Conservation (phyloP, 164 flowering plant genomes). For the Protea cynaroides region DNA sequence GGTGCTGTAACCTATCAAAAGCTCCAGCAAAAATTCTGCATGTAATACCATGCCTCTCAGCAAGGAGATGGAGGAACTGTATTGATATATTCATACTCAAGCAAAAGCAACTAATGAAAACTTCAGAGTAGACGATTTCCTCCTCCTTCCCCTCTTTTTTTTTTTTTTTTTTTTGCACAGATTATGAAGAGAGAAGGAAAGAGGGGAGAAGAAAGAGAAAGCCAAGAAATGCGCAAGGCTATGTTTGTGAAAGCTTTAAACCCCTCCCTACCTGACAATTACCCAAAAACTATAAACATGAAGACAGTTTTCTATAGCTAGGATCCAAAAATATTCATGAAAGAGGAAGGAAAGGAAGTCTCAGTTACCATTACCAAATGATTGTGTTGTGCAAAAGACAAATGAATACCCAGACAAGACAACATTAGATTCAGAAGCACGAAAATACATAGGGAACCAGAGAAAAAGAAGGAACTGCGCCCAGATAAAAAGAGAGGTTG, state of each 20-base stretch:
- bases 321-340: background rate
- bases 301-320: background rate
- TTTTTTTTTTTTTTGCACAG: no score
- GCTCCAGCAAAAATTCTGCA: background rate
- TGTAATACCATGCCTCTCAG: no score
- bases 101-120: no score
- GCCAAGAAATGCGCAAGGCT: no score
- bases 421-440: background rate
- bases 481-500: background rate
- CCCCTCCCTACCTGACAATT: no score
- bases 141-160: background rate
- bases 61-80: no score
- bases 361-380: background rate
- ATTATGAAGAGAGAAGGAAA: no score
- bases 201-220: no score
- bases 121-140: background rate
- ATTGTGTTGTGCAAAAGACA: background rate
- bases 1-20: background rate
- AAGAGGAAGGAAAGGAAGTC: background rate
- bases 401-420: background rate
- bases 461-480: background rate
- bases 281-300: background rate
- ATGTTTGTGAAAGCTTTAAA: background rate
- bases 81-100: no score
- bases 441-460: background rate